Conservation (phyloP, 345 rosid genomes). For the Sisymbrium irio region DNA sequence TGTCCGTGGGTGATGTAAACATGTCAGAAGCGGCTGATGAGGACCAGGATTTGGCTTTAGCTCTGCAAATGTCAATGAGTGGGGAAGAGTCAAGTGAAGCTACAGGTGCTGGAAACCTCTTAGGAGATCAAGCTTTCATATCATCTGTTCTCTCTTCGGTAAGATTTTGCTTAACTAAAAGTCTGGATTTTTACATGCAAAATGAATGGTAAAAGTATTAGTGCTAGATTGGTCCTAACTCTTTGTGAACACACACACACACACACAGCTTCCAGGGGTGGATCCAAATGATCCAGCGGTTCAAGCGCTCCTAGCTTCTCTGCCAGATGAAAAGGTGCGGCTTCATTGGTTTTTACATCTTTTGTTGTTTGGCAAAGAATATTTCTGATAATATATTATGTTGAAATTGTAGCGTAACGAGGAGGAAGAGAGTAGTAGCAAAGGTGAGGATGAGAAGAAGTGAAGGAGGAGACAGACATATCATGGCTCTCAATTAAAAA, state of each 20-base stretch:
- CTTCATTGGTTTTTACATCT: not conserved
- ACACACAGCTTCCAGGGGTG: constrained; percentile 77
- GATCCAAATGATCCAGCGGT: constrained; percentile 78
- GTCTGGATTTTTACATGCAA: not conserved
- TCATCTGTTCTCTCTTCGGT: constrained; percentile 74
- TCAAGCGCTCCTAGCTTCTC: constrained; percentile 64
- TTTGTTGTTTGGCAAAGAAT: not conserved
- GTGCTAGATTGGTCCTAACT: not conserved
- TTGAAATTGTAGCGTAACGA: constrained; percentile 23
- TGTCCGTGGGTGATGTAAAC: constrained; percentile 61
- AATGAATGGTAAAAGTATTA: not conserved
- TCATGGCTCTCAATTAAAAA: constrained; percentile 8
- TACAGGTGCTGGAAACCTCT: constrained; percentile 36
- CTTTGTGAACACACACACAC: not conserved
- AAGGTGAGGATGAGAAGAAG: constrained; percentile 38
- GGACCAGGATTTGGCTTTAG: constrained; percentile 70
- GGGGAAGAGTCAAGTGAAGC: constrained; percentile 42
- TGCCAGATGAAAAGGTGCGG: constrained; percentile 65
- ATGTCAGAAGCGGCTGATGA: constrained; percentile 58
- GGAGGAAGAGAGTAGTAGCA: constrained; percentile 36
- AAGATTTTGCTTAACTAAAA: constrained; percentile 28
- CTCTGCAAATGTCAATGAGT: constrained; percentile 72
- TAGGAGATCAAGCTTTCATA: constrained; percentile 75
- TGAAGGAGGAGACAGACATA: not conserved
- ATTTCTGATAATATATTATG: not conserved